Conservation (phyloP, 306 rosid genomes). For the Fragaria nilgerrensis region DNA sequence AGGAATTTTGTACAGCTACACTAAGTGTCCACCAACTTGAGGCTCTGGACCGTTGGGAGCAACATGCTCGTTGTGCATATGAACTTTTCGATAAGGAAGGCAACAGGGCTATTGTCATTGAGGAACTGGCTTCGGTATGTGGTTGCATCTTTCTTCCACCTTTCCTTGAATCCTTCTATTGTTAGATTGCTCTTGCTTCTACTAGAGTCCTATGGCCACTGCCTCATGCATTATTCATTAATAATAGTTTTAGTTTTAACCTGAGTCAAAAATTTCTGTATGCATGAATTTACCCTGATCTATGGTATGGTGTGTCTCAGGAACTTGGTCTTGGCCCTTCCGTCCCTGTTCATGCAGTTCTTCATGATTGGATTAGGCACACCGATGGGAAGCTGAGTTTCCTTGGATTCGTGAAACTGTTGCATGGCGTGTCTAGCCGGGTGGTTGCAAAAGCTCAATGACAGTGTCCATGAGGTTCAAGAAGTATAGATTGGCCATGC, state of each 20-base stretch:
- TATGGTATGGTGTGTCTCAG: conserved; percentile 43
- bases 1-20: conserved; percentile 82
- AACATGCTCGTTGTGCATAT: conserved; percentile 81
- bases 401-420: conserved; percentile 82
- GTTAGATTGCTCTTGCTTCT: not conserved
- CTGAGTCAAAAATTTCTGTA: not conserved
- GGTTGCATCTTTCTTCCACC: conserved; percentile 3
- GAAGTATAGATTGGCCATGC: conserved; percentile 25
- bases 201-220: not conserved
- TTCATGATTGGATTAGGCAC: conserved; percentile 95
- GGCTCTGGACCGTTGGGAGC: conserved; percentile 80
- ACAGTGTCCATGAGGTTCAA: conserved; percentile 27
- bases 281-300: conserved; percentile 24
- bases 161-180: not conserved
- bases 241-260: not conserved
- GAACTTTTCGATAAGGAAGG: conserved; percentile 83
- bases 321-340: conserved; percentile 91
- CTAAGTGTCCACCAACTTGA: conserved; percentile 86
- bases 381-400: conserved; percentile 89
- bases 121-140: conserved; percentile 92
- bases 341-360: conserved; percentile 87
- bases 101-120: conserved; percentile 78
- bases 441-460: conserved; percentile 54
- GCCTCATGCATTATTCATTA: not conserved
- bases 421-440: conserved; percentile 77